Percentiles rank a stretch among this genome's conserved stretches.
Conservation (phyloP, 441 rosid species). For the Eugenia klotzschiana region DNA sequence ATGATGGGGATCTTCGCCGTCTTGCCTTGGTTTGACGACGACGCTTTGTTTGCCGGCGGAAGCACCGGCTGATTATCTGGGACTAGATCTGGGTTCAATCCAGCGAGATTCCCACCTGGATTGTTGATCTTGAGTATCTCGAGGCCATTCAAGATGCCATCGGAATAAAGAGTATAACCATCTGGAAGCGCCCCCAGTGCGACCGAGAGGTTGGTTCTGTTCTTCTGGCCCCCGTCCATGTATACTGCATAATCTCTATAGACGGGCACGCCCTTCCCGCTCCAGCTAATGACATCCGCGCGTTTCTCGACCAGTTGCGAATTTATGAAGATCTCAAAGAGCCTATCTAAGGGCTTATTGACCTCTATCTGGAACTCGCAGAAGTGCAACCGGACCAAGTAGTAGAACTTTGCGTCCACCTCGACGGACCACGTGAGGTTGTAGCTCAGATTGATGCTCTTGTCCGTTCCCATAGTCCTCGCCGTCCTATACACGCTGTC, state of each 20-base stretch:
- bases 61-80: rapidly evolving
- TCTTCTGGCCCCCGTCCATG: too few relatives aligned
- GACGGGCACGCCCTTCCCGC: too few relatives aligned
- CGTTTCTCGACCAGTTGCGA: too few relatives aligned
- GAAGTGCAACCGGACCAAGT: not conserved
- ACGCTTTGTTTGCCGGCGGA: not conserved
- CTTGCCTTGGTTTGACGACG: not conserved
- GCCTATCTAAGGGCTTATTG: rapidly evolving
- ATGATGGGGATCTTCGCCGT: not conserved
- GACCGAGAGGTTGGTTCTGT: too few relatives aligned
- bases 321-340: not conserved
- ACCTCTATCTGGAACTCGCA: not conserved
- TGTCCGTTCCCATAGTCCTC: rapidly evolving
- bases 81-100: not conserved
- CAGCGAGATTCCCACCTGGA: too few relatives aligned
- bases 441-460: not conserved
- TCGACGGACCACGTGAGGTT: not conserved
- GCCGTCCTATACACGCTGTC: too few relatives aligned
- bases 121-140: too few relatives aligned
- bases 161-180: too few relatives aligned
- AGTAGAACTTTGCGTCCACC: not conserved
- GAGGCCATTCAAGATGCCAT: too few relatives aligned
- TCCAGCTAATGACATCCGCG: too few relatives aligned
- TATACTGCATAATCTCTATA: too few relatives aligned
- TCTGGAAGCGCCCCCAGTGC: too few relatives aligned